Percentiles rank a stretch among this genome's conserved stretches.
These are phyloP conservation scores for Verbena officinalis DNA, from an alignment of 257 asterid species.

Conservation along the genomic window DNA sequence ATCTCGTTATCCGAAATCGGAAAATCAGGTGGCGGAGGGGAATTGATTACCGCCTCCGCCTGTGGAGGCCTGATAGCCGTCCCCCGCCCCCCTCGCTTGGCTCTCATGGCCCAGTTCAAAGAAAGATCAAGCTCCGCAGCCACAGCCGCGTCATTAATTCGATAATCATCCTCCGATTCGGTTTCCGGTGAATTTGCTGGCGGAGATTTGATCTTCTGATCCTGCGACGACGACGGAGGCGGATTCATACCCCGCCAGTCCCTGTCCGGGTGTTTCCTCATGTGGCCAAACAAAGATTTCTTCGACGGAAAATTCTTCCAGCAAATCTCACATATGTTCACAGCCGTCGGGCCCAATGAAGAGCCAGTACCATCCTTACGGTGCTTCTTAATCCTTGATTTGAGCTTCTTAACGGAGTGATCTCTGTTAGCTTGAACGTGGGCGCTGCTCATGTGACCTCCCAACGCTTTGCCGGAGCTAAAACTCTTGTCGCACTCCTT, in stretches of 20 bases:
- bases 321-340: conserved; percentile 25
- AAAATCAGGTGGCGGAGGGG: not conserved
- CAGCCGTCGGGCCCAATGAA: not conserved
- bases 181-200: not conserved
- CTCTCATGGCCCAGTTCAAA: conserved; percentile 41
- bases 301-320: conserved; percentile 33
- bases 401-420: conserved; percentile 30
- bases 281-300: conserved; percentile 67
- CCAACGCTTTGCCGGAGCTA: conserved; percentile 70
- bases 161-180: not conserved
- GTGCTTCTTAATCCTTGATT: conserved; percentile 7
- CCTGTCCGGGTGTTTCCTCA: conserved; percentile 73
- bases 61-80: not conserved
- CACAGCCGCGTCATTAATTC: not conserved
- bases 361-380: not conserved
- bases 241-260: conserved; percentile 60
- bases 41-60: not conserved
- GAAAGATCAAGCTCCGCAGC: not conserved
- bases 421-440: conserved; percentile 69
- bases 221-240: conserved; percentile 44
- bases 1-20: not conserved
- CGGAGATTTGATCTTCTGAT: not conserved
- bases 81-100: conserved; percentile 21
- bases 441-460: conserved; percentile 84
- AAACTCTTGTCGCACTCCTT: conserved; percentile 48